These are phyloP conservation scores for Sugiyamaella grinbergsii DNA, from an alignment of 1,139 yeast genomes.

Conservation along the genomic window DNA sequence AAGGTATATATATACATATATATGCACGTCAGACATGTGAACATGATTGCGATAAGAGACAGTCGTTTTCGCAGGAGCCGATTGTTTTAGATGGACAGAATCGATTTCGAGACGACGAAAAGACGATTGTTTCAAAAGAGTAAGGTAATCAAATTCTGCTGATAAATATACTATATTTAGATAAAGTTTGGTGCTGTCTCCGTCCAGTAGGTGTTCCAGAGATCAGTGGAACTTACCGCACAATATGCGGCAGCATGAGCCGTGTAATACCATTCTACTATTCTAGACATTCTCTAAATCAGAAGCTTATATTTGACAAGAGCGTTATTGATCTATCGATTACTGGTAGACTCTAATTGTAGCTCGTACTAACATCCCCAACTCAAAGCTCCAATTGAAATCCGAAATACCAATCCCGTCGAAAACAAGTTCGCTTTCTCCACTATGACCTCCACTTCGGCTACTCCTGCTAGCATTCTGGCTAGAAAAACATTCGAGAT, in stretches of 20 bases:
- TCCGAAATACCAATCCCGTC: background rate
- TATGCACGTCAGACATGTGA: slow-evolving; percentile 10
- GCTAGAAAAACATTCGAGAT: slow-evolving; percentile 41
- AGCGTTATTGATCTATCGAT: background rate
- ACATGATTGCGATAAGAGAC: background rate
- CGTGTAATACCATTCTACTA: background rate
- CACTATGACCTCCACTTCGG: background rate
- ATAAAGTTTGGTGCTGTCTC: too few species aligned
- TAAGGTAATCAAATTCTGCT: too few species aligned
- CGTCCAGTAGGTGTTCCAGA: background rate
- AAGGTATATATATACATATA: background rate
- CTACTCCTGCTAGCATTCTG: background rate
- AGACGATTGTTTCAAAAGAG: too few species aligned
- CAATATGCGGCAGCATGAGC: background rate
- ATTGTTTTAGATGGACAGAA: too few species aligned
- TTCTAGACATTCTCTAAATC: background rate
- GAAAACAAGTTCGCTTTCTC: background rate
- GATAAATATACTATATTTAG: too few species aligned
- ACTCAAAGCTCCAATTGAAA: background rate
- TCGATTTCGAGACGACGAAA: too few species aligned
- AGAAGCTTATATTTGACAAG: background rate
- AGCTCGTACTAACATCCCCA: background rate
- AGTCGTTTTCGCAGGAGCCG: background rate
- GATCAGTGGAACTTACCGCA: background rate
- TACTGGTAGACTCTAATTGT: too few species aligned